Conservation (phyloP, 805 yeast genomes). For the Pichia phayaonensis region DNA sequence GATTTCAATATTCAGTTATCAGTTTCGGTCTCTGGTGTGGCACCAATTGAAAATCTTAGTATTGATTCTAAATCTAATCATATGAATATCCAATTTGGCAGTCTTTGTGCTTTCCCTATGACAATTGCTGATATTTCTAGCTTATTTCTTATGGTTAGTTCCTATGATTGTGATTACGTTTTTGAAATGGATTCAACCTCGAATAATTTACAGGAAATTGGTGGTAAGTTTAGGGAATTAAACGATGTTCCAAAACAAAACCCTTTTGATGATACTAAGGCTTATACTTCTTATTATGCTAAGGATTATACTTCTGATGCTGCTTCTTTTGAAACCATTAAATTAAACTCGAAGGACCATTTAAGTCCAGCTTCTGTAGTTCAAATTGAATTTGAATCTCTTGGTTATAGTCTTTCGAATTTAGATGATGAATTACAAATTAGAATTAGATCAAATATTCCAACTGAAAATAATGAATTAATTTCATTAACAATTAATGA, state of each 20-base stretch:
- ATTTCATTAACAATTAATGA: not conserved
- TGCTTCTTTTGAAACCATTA: not conserved
- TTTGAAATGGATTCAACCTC: not conserved
- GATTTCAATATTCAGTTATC: not conserved
- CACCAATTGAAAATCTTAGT: not conserved
- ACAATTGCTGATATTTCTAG: not conserved
- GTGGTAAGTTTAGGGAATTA: not conserved
- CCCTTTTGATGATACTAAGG: too few relatives aligned
- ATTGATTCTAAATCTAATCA: not conserved
- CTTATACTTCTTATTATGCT: not conserved
- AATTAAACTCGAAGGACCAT: not conserved
- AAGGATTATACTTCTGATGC: not conserved
- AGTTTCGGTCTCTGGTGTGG: not conserved
- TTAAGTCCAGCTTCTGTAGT: not conserved
- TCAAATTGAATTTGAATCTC: not conserved
- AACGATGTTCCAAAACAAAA: not conserved
- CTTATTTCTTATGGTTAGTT: not conserved
- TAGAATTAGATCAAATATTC: not conserved
- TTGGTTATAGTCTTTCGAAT: not conserved
- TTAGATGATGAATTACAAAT: slow-evolving; percentile 1
- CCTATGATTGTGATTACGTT: not conserved
- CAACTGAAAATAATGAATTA: not conserved
- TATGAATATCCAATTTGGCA: not conserved
- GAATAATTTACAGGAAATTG: not conserved
- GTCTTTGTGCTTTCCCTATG: not conserved